Conservation (phyloP, 805 yeast genomes). For the Ogataea neopini region DNA sequence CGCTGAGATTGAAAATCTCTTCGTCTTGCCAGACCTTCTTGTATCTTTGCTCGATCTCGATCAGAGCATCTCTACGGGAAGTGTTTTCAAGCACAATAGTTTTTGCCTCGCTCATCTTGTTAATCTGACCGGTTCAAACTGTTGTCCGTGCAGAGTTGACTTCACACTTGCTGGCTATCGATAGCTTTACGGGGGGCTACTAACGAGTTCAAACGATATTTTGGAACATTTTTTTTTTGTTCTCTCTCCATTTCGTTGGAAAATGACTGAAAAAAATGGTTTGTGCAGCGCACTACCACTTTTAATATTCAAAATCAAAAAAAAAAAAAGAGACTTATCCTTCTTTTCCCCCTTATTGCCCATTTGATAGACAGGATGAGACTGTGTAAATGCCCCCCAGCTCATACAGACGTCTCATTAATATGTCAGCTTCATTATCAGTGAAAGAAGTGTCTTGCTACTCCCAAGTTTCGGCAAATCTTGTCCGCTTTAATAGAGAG, state of each 20-base stretch:
- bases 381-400: too few species aligned
- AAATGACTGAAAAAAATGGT: background rate
- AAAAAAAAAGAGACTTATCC: background rate
- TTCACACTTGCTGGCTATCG: too few species aligned
- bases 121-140: conserved; percentile 16
- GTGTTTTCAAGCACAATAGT: conserved; percentile 56
- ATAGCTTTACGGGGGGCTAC: too few species aligned
- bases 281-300: background rate
- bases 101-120: conserved; percentile 32
- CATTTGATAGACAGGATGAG: too few species aligned
- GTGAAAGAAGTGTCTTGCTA: conserved; percentile 4
- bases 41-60: conserved; percentile 84
- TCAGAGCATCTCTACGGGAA: conserved; percentile 90
- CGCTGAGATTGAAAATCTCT: conserved; percentile 81
- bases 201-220: background rate
- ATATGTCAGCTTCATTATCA: background rate
- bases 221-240: background rate
- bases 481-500: conserved; percentile 5
- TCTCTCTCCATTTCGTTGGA: conserved; percentile 1
- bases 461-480: conserved; percentile 7
- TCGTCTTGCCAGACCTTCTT: conserved; percentile 87
- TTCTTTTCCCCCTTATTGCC: background rate
- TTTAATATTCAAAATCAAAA: background rate
- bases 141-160: background rate
- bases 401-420: too few species aligned